Conservation (phyloP, 805 yeast genomes). For the Lachancea sp. region DNA sequence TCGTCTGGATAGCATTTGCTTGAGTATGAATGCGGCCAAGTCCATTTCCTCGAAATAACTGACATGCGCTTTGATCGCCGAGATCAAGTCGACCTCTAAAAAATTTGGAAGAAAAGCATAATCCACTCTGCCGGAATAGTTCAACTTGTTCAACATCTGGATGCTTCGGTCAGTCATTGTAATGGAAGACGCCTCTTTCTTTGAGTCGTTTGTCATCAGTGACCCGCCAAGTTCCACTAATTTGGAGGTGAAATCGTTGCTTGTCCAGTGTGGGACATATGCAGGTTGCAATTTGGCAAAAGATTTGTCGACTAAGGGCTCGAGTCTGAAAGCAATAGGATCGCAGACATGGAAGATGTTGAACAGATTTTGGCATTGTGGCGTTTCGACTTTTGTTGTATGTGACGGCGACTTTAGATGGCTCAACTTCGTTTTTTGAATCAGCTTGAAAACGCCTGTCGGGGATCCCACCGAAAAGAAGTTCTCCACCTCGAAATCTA, state of each 20-base stretch:
- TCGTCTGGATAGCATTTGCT: conserved; percentile 38
- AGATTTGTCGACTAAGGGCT: conserved; percentile 55
- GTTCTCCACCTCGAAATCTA: conserved; percentile 68
- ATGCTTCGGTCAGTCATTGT: conserved; percentile 27
- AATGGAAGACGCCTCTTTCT: conserved; percentile 18
- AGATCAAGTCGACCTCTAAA: conserved; percentile 69
- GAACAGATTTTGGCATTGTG: conserved; percentile 61
- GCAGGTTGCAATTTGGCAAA: conserved; percentile 23
- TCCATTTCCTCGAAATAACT: conserved; percentile 83
- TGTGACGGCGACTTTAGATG: conserved; percentile 9
- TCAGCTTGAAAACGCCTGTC: conserved; percentile 73
- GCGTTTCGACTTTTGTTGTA: conserved; percentile 30
- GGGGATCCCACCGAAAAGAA: conserved; percentile 87
- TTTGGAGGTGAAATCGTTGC: conserved; percentile 25
- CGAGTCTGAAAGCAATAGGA: conserved; percentile 84
- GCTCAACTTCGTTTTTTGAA: conserved; percentile 56
- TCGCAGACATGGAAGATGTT: conserved; percentile 88
- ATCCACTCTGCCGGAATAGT: conserved; percentile 75
- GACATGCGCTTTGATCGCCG: conserved; percentile 83
- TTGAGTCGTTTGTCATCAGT: conserved; percentile 11
- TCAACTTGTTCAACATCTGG: conserved; percentile 42
- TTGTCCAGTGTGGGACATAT: conserved; percentile 24
- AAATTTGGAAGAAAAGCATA: conserved; percentile 71
- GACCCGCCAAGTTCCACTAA: conserved; percentile 25
- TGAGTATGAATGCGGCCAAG: conserved; percentile 70